phyloP scores from a whole-genome alignment of 2,329 filamentous ascomycete species.

The Herpomyces periplanetae region DNA sequence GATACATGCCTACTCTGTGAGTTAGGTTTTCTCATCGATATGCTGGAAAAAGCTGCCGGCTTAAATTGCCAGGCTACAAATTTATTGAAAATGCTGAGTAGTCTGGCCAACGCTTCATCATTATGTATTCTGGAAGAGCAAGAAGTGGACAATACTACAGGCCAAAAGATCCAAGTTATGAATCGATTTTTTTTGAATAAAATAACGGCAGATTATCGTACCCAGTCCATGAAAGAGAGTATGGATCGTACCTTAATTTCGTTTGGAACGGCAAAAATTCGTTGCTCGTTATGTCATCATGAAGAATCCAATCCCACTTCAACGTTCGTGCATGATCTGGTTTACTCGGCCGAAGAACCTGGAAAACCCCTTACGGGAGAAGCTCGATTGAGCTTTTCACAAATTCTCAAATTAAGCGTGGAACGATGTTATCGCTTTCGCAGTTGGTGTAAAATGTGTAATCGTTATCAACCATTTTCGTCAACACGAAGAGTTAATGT shows the following conservation, averaged over 20 bases:
- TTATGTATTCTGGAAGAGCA: conserved; percentile 58
- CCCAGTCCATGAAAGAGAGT: too few species aligned
- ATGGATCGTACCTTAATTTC: conserved; percentile 18
- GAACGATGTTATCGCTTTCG: conserved; percentile 57
- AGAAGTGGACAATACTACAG: conserved; percentile 25
- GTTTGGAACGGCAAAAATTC: conserved; percentile 26
- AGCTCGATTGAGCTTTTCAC: conserved; percentile 25
- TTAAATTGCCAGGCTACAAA: conserved; percentile 90
- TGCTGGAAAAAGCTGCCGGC: conserved; percentile 79
- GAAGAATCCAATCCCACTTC: conserved; percentile 44
- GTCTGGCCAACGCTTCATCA: conserved; percentile 33
- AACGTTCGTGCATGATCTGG: conserved; percentile 45
- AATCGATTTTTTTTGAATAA: conserved; percentile 53
- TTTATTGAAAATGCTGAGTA: conserved; percentile 53
- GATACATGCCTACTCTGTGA: conserved; percentile 70
- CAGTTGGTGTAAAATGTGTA: conserved; percentile 72
- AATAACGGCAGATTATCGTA: conserved; percentile 35
- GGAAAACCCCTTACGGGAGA: conserved; percentile 13
- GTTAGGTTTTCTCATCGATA: conserved; percentile 77
- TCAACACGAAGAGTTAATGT: conserved; percentile 43
- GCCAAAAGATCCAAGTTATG: conserved; percentile 46
- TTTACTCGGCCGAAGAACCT: conserved; percentile 25
- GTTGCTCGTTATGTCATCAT: conserved; percentile 51
- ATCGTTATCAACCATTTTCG: conserved; percentile 58
- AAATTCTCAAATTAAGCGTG: conserved; percentile 63